These are phyloP conservation scores for Lumnitzera littorea DNA, from an alignment of 345 rosid genomes.

Conservation along the genomic window DNA sequence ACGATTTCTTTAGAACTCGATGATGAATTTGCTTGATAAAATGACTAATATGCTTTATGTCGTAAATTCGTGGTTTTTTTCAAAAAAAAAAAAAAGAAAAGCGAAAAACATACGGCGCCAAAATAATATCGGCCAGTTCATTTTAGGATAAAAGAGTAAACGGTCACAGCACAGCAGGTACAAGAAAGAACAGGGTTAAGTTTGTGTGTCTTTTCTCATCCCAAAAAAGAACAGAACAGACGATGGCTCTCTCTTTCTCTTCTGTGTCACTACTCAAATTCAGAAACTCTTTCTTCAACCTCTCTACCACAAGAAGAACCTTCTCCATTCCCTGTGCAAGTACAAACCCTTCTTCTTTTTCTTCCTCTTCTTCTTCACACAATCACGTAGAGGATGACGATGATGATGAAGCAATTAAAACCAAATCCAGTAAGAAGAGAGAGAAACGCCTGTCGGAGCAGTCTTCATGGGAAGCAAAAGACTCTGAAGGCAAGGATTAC, in stretches of 20 bases:
- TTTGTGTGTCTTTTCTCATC: neutral
- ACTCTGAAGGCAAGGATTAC: conserved; percentile 68
- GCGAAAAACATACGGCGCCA: too few relatives aligned
- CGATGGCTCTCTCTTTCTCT: conserved; percentile 2
- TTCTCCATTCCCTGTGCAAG: conserved; percentile 8
- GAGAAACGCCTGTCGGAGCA: conserved; percentile 55
- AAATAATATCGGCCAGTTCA: too few relatives aligned
- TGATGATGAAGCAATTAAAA: conserved; percentile 1
- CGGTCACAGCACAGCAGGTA: neutral
- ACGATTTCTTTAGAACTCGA: too few relatives aligned
- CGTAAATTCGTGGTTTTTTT: too few relatives aligned
- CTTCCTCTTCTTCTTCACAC: neutral
- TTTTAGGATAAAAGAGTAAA: too few relatives aligned
- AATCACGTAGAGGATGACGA: neutral
- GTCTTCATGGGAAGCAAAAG: conserved; percentile 89
- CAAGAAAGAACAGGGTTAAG: neutral
- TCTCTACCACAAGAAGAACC: neutral
- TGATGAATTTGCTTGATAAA: too few relatives aligned
- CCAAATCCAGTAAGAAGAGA: neutral
- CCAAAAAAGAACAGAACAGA: neutral
- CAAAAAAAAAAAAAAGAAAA: too few relatives aligned
- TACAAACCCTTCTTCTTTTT: too few relatives aligned
- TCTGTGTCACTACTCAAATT: neutral
- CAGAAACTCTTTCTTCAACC: neutral
- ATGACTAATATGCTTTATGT: too few relatives aligned